Base-by-base conservation (phyloP, 805 yeast genomes). In the Metschnikowia bowlesiae region DNA sequence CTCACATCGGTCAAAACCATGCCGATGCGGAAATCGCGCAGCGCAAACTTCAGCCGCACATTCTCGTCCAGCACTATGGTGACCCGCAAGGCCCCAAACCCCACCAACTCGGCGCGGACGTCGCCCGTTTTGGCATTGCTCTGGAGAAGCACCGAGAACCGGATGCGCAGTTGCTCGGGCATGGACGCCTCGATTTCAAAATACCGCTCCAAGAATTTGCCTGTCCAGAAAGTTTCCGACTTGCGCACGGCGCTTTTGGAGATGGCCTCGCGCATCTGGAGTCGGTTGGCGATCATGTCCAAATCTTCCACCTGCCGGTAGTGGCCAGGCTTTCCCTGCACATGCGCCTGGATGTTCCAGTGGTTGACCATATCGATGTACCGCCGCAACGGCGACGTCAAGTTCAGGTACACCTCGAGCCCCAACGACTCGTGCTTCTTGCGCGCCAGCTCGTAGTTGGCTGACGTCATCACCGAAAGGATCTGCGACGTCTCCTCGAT, bases 371-470 rank as follows among this genome's bases (percentile, higher is more conserved):
- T 57, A 43, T 64, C 68, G 6, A 60, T 59, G 41, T 60, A 63
- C 45, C 68, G 52, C 45, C 68, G 44, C 49, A 64, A 57, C 2
- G 68, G 68, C 2, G 68, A 90, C 0, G 98, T 91, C 8, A 87
- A 84, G 16, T 89, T 86, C 5, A 85, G 74, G 60, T 91, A 89
- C 6, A 69, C 63, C 0, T 67, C 64, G 8, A 87, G 66, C 3
- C 91, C 95, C 29, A 89, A 66, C 55, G 86, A 80, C 22, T 74
- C 70, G 66, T 90, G 97, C 0, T 59, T 61, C 0, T 58, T 54
- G 0, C 87, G 79, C 1, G 50, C 44, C 0, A 78, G 64, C 2
- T 81, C 69, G 41, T 79, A 74, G 35, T 70, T 71, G 3, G 92
- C 84, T 16, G 81, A 70, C 2, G 79, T 76, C 58, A 83, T 62